Conservation (phyloP, 176 grass and related monocot genomes). For the Aechmea fasciata region DNA sequence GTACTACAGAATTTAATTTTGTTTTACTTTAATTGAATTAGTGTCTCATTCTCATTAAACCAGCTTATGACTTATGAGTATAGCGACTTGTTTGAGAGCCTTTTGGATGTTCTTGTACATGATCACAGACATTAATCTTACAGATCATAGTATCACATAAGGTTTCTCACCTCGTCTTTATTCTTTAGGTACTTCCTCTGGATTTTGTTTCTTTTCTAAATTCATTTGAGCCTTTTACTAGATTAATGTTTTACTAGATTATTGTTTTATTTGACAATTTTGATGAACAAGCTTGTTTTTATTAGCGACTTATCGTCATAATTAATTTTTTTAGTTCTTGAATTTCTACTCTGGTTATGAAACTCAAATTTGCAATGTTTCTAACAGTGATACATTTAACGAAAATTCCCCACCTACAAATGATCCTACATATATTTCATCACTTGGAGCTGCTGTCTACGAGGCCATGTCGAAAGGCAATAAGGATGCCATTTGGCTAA, state of each 20-base stretch:
- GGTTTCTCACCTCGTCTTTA: too few relatives aligned
- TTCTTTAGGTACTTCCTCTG: background rate
- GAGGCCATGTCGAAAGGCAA: slow-evolving; percentile 76
- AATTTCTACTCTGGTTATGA: background rate
- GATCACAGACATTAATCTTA: too few relatives aligned
- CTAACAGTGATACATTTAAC: slow-evolving; percentile 95
- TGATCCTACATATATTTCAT: slow-evolving; percentile 81
- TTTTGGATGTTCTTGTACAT: too few relatives aligned
- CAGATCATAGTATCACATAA: too few relatives aligned
- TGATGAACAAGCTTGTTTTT: background rate
- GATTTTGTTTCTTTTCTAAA: background rate
- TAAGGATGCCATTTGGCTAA: slow-evolving; percentile 89
- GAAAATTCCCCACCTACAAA: slow-evolving; percentile 91
- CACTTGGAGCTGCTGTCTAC: slow-evolving; percentile 86
- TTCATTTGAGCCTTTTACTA: background rate
- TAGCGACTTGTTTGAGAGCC: too few relatives aligned
- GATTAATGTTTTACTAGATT: background rate
- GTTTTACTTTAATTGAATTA: too few relatives aligned
- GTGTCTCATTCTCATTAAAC: too few relatives aligned
- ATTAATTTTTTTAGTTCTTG: background rate
- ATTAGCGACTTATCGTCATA: background rate
- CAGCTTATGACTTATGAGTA: too few relatives aligned
- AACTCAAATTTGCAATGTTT: slow-evolving; percentile 15
- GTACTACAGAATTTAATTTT: too few relatives aligned
- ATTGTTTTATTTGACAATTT: too few relatives aligned